Percentiles rank a stretch among this genome's conserved stretches.
Evolutionary conservation across 768 basidiomycete genomes (phyloP).

Genomic region (Lentinus brumalis): DNA sequence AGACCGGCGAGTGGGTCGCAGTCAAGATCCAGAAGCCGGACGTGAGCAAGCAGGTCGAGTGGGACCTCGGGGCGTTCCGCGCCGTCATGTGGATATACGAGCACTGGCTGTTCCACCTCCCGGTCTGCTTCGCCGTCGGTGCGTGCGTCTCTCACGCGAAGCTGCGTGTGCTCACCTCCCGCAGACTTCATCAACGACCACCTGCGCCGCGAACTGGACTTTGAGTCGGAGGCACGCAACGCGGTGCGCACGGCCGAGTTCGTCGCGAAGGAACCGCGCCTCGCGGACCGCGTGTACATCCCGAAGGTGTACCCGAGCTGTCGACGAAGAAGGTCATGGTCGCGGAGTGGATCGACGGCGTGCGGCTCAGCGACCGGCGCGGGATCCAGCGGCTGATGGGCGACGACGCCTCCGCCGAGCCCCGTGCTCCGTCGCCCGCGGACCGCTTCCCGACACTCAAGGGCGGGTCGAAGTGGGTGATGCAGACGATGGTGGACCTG

Average conservation of each 20-base stretch:
- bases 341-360: slow-evolving; percentile 83
- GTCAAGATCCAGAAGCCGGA: slow-evolving; percentile 94
- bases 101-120: slow-evolving; percentile 81
- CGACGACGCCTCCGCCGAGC: slow-evolving; percentile 31
- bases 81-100: slow-evolving; percentile 80
- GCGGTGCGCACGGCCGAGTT: slow-evolving; percentile 68
- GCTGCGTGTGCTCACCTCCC: not conserved
- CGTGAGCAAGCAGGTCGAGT: slow-evolving; percentile 83
- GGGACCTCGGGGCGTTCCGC: slow-evolving; percentile 75
- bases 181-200: slow-evolving; percentile 81
- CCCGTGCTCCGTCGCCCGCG: slow-evolving; percentile 3
- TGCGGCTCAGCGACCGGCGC: slow-evolving; percentile 66
- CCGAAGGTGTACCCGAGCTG: slow-evolving; percentile 71
- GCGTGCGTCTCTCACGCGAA: slow-evolving; percentile 31
- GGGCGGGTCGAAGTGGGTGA: slow-evolving; percentile 65
- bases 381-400: slow-evolving; percentile 64
- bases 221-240: slow-evolving; percentile 77
- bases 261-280: slow-evolving; percentile 68
- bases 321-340: slow-evolving; percentile 80
- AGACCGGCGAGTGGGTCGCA: slow-evolving; percentile 67
- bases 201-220: slow-evolving; percentile 82
- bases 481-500: slow-evolving; percentile 86
- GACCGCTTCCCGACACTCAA: slow-evolving; percentile 37
- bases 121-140: slow-evolving; percentile 81
- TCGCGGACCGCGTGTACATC: slow-evolving; percentile 73